phyloP scores from a whole-genome alignment of 331 rosid species.

The Erythrophleum ivorense region DNA sequence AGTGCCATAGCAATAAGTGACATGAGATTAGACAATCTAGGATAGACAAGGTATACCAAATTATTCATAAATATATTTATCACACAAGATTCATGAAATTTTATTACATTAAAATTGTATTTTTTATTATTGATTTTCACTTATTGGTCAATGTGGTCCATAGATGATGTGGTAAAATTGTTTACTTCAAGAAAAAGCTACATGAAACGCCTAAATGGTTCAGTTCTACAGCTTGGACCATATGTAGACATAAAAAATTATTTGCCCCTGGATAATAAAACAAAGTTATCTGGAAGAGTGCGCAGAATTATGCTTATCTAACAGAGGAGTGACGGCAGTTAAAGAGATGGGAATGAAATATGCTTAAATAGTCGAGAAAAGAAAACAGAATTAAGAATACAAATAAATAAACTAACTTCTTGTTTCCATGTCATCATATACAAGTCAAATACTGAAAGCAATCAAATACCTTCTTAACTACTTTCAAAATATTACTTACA shows the following conservation, averaged over 20 bases:
- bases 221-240: not conserved
- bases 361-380: not conserved
- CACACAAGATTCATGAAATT: not conserved
- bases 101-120: not conserved
- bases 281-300: not conserved
- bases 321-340: not conserved
- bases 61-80: not conserved
- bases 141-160: not conserved
- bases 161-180: not conserved
- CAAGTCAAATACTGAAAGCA: slow-evolving; percentile 40
- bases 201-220: not conserved
- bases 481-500: slow-evolving; percentile 45
- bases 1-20: not conserved
- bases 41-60: not conserved
- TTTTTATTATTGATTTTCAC: not conserved
- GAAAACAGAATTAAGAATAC: not conserved
- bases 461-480: slow-evolving; percentile 38
- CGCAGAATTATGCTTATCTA: slow-evolving; percentile 2
- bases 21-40: not conserved
- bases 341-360: not conserved
- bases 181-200: not conserved
- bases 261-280: not conserved
- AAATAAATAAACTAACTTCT: slow-evolving; percentile 32
- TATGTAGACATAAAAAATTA: not conserved
- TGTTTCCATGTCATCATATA: slow-evolving; percentile 43